These are phyloP conservation scores for Monosporozyma unispora DNA, from an alignment of 805 yeast genomes.

Conservation along the genomic window DNA sequence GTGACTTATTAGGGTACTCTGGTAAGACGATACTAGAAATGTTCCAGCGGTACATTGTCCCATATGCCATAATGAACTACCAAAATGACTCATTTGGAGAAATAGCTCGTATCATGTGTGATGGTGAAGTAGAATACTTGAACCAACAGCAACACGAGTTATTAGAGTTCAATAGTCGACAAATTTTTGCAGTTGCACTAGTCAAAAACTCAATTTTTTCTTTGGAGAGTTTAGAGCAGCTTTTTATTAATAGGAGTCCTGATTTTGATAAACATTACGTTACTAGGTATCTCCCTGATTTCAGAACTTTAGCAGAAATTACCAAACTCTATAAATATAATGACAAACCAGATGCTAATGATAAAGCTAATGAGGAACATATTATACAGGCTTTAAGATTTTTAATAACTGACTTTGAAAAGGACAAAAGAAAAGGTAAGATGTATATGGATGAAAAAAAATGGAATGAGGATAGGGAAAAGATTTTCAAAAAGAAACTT, in stretches of 20 bases:
- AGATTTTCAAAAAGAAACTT: conserved; percentile 34
- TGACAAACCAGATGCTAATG: conserved; percentile 7
- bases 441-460: conserved; percentile 20
- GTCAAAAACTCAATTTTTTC: conserved; percentile 28
- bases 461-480: conserved; percentile 25
- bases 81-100: conserved; percentile 47
- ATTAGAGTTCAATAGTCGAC: conserved; percentile 25
- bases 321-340: conserved; percentile 22
- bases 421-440: conserved; percentile 21
- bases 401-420: conserved; percentile 22
- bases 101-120: conserved; percentile 24
- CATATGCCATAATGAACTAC: conserved; percentile 60
- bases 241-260: conserved; percentile 24
- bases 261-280: conserved; percentile 24
- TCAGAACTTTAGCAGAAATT: conserved; percentile 27
- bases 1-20: conserved; percentile 58
- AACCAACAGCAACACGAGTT: conserved; percentile 17
- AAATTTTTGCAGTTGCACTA: conserved; percentile 29
- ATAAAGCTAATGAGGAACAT: conserved; percentile 12
- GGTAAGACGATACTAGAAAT: conserved; percentile 53
- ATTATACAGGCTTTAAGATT: conserved; percentile 16
- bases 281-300: conserved; percentile 24
- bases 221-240: conserved; percentile 23
- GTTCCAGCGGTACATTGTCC: conserved; percentile 67
- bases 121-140: conserved; percentile 11